A percentile compares a stretch with the other conserved stretches of the same genome.
Conservation (phyloP, 2,329 filamentous ascomycete genomes). For the Curvularia lunata region DNA sequence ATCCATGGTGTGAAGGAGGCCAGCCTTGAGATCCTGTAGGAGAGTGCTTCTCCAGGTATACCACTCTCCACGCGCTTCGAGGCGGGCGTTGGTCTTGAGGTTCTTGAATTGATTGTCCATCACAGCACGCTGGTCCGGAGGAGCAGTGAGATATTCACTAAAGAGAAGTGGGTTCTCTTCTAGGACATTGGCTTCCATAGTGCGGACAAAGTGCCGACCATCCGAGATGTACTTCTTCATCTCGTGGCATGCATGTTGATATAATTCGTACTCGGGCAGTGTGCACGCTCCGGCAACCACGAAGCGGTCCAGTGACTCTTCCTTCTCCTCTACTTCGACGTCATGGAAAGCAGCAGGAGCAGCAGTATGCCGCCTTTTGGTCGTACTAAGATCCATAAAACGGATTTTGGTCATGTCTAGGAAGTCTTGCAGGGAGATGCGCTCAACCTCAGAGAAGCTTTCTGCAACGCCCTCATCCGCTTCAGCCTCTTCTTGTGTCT, state of each 20-base stretch:
- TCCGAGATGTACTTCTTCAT: slow-evolving; percentile 97
- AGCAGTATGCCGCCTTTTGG: slow-evolving; percentile 86
- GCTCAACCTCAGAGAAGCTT: slow-evolving; percentile 56
- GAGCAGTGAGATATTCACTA: slow-evolving; percentile 85
- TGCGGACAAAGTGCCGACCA: slow-evolving; percentile 84
- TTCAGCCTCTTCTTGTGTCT: slow-evolving; percentile 31
- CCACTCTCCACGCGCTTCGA: slow-evolving; percentile 95
- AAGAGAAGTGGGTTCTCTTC: slow-evolving; percentile 92
- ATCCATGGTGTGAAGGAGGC: slow-evolving; percentile 74
- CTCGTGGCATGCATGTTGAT: slow-evolving; percentile 93
- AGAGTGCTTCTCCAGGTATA: slow-evolving; percentile 97
- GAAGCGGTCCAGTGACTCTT: slow-evolving; percentile 72
- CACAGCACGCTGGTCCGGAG: slow-evolving; percentile 78
- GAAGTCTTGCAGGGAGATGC: slow-evolving; percentile 88
- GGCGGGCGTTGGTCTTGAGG: slow-evolving; percentile 87
- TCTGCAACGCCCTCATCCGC: slow-evolving; percentile 34
- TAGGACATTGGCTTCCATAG: slow-evolving; percentile 87
- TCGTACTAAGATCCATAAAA: slow-evolving; percentile 98
- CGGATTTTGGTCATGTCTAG: slow-evolving; percentile 94
- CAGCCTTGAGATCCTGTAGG: slow-evolving; percentile 79
- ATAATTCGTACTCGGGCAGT: slow-evolving; percentile 89
- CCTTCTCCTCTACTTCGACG: slow-evolving; percentile 51
- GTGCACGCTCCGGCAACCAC: slow-evolving; percentile 91
- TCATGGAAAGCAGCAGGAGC: slow-evolving; percentile 46
- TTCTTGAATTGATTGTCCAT: slow-evolving; percentile 99